Percentiles rank a stretch among this genome's conserved stretches.
phyloP scores from a whole-genome alignment of 2,329 filamentous ascomycete species.

The Xylaria sp. region DNA sequence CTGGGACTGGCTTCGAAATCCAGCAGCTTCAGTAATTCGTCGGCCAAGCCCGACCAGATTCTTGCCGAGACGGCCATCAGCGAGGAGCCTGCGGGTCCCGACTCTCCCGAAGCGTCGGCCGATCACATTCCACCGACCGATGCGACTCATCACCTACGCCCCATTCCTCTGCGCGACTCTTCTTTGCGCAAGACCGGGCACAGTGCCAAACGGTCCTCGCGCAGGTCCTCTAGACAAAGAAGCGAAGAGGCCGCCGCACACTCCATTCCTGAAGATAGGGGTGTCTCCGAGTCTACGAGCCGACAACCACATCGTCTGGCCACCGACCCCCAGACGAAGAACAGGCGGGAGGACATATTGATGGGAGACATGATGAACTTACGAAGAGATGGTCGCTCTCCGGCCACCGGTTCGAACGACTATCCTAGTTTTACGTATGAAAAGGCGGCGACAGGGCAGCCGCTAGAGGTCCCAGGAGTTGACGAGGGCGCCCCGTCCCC shows the following conservation, averaged over 20 bases:
- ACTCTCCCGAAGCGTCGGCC: conserved; percentile 32
- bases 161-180: conserved; percentile 74
- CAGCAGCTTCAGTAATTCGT: conserved; percentile 53
- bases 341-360: conserved; percentile 46
- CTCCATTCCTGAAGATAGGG: conserved; percentile 58
- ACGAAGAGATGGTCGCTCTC: conserved; percentile 38
- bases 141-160: conserved; percentile 42
- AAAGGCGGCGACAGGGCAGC: conserved; percentile 41
- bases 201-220: conserved; percentile 64
- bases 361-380: conserved; percentile 49
- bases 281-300: conserved; percentile 45
- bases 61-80: conserved; percentile 65
- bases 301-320: conserved; percentile 43
- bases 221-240: conserved; percentile 62
- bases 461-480: conserved; percentile 48
- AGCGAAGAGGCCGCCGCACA: conserved; percentile 54
- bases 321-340: conserved; percentile 42
- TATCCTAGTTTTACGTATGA: conserved; percentile 40
- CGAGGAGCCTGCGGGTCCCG: conserved; percentile 60
- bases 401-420: conserved; percentile 42
- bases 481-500: conserved; percentile 78
- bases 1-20: conserved; percentile 51
- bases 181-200: conserved; percentile 70
- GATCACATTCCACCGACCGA: conserved; percentile 43
- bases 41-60: conserved; percentile 59